Conservation (phyloP, 331 rosid genomes). For the Cydonia oblonga region DNA sequence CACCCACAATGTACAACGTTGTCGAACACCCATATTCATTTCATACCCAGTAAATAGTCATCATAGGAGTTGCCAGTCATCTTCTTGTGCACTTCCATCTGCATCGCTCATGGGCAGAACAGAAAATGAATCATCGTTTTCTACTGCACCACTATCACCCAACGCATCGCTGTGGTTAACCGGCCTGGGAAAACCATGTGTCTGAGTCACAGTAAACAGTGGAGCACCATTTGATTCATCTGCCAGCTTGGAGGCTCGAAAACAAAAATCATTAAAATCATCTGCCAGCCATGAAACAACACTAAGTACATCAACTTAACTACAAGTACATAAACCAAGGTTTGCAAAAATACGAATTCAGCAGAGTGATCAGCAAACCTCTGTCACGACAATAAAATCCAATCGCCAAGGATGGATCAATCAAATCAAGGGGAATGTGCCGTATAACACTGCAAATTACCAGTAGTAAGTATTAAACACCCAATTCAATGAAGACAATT, state of each 20-base stretch:
- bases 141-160: slow-evolving; percentile 18
- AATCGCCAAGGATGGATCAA: slow-evolving; percentile 90
- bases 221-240: slow-evolving; percentile 89
- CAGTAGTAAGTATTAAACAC: background rate
- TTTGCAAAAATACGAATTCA: slow-evolving; percentile 6
- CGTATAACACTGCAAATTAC: slow-evolving; percentile 38
- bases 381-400: slow-evolving; percentile 92
- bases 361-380: slow-evolving; percentile 40
- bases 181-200: slow-evolving; percentile 34
- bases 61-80: slow-evolving; percentile 91
- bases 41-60: background rate
- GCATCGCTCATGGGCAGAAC: slow-evolving; percentile 20
- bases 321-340: slow-evolving; percentile 1
- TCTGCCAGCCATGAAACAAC: slow-evolving; percentile 27
- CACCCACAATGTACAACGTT: background rate
- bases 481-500: background rate
- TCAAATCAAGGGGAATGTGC: slow-evolving; percentile 62
- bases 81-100: slow-evolving; percentile 41
- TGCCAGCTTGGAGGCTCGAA: slow-evolving; percentile 64
- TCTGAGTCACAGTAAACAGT: slow-evolving; percentile 63
- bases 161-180: slow-evolving; percentile 24
- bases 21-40: background rate
- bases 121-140: slow-evolving; percentile 29
- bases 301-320: background rate
- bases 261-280: slow-evolving; percentile 77